Conservation (phyloP, 2,329 filamentous ascomycete species). For the Aureobasidium sp. region DNA sequence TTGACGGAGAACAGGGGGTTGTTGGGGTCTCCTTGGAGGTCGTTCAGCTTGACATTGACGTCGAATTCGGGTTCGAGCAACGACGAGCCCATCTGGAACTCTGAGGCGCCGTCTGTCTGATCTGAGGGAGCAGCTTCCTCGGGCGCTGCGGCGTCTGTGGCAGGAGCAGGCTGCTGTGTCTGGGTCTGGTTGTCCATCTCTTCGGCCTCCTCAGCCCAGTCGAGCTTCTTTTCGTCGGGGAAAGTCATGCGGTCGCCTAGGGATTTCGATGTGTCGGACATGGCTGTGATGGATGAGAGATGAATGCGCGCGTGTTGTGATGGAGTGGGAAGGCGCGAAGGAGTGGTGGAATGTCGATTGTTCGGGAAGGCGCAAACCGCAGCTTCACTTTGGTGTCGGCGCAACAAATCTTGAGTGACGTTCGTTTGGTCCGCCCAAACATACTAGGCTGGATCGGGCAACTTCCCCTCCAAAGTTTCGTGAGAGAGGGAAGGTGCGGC, state of each 20-base stretch:
- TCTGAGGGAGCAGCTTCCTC: not conserved
- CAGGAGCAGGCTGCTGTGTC: conserved; percentile 1
- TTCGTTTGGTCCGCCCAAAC: not conserved
- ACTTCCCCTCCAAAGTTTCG: not conserved
- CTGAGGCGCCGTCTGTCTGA: conserved; percentile 36
- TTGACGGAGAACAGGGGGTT: conserved; percentile 81
- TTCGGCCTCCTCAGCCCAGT: conserved; percentile 27
- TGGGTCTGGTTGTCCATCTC: conserved; percentile 13
- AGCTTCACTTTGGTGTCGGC: not conserved
- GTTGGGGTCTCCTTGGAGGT: conserved; percentile 75
- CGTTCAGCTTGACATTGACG: conserved; percentile 86
- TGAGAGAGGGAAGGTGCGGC: no score
- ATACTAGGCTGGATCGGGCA: not conserved
- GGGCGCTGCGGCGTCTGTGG: not conserved
- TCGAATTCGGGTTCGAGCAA: conserved; percentile 67
- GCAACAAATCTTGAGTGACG: conserved; percentile 11
- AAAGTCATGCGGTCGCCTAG: conserved; percentile 23
- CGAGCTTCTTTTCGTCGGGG: conserved; percentile 18
- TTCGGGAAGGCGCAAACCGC: not conserved
- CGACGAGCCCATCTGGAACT: conserved; percentile 30
- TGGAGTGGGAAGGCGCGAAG: not conserved
- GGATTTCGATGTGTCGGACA: conserved; percentile 14
- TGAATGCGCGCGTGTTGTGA: not conserved
- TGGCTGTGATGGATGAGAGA: not conserved
- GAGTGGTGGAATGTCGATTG: not conserved